Base-by-base conservation (phyloP, 2,329 filamentous ascomycete species). In the Ascochyta pisi region DNA sequence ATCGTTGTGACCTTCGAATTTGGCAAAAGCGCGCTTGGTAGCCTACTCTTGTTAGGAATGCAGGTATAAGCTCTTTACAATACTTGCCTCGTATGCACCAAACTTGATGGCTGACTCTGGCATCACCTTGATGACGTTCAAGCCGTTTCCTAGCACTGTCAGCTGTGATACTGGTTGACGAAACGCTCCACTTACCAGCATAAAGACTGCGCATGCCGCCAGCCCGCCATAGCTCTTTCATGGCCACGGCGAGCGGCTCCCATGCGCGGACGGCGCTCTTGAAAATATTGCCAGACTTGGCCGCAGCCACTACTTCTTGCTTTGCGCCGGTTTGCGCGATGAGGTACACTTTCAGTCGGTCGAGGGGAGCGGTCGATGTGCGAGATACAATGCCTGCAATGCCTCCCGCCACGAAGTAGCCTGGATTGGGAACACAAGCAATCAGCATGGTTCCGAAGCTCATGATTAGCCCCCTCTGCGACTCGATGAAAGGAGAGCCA, bases 31-130 rank as follows among this genome's bases (percentile, higher is more conserved):
- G 60, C 92, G 88, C 81, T 98, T 99, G 8, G 92, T 89, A 47
- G 92, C 92, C 85, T 87, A 48, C 38, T 57, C 39, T 19, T 15
- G 49, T 70, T 58, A 68, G 63, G 23, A 33, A 26, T 34, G 42
- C 8, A 16, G 13, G 4, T 15, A 13, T 16, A 22, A 24, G 8
- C 10, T 40, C 33, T 38, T 53, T 19, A 35, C 4, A 19, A 46
- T 50, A 59, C 77, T 67, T 74, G 85, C 85, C 79, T 99, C 95
- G 72, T 97, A 99, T 19, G 93, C 94, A 57, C 95, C 95, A 74
- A 99, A 99, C 77, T 97, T 96, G 73, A 99, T 96, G 24, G 95
- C 94, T 26, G 94, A 97, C 79, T 99, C 95, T 0, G 95, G 95
- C 92, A 98, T 96, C 58, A 99, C 95, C 77, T 99, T 99, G 70